Evolutionary conservation across 495 filamentous ascomycete species (phyloP).

Genomic region (Pyrenula aspistea): DNA sequence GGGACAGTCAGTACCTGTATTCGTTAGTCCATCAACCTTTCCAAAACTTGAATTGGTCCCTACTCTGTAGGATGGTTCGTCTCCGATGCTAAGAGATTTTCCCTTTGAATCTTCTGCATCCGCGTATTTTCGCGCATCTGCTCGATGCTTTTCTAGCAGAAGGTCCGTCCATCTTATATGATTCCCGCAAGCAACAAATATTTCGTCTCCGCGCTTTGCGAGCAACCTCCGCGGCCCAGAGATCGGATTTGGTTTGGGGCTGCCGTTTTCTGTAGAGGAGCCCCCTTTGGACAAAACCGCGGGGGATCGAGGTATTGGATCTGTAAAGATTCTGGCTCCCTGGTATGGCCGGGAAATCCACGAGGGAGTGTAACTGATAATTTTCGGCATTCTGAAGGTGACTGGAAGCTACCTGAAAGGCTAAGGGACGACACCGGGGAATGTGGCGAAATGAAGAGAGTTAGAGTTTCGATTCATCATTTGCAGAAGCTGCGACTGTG

Average conservation of each 20-base stretch:
- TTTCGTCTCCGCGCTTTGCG: constrained; percentile 61
- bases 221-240: constrained; percentile 54
- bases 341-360: constrained; percentile 70
- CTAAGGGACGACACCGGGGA: too few relatives aligned
- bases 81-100: constrained; percentile 3
- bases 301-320: neutral
- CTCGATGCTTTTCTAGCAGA: constrained; percentile 59
- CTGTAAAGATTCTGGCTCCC: constrained; percentile 55
- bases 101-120: constrained; percentile 20
- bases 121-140: constrained; percentile 34
- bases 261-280: neutral
- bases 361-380: constrained; percentile 66
- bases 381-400: constrained; percentile 53
- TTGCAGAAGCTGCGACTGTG: too few relatives aligned
- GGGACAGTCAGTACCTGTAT: constrained; percentile 56
- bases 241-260: constrained; percentile 16
- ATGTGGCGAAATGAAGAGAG: too few relatives aligned
- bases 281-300: neutral
- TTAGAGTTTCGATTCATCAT: too few relatives aligned
- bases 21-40: constrained; percentile 8
- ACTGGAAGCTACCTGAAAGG: too few relatives aligned
- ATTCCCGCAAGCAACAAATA: constrained; percentile 74
- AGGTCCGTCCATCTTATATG: constrained; percentile 82
- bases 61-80: constrained; percentile 23
- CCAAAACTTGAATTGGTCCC: constrained; percentile 2